Conservation (phyloP, 139 green algal species). For the Tetraselmis chui region DNA sequence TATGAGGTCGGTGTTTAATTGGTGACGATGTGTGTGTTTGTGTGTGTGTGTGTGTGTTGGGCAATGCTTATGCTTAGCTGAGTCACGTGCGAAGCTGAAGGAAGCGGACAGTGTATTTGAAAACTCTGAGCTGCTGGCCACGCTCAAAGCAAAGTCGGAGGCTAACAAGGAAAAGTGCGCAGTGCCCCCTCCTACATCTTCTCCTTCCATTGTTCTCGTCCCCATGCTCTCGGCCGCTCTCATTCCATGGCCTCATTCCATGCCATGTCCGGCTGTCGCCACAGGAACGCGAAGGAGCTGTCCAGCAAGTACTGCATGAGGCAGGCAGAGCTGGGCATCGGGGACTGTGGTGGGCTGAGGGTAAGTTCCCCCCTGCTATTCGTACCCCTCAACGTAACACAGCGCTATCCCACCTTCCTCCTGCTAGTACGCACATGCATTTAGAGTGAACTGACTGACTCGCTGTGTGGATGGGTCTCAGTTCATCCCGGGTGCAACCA, state of each 20-base stretch:
- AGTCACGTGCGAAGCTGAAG: constrained; percentile 20
- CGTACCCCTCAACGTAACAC: not conserved
- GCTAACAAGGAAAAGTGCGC: constrained; percentile 25
- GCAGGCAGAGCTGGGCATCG: constrained; percentile 68
- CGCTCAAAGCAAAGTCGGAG: constrained; percentile 20
- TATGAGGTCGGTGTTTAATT: too few species aligned
- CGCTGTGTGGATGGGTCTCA: not conserved
- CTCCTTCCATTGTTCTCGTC: not conserved
- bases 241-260: not conserved
- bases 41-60: too few species aligned
- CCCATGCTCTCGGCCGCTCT: not conserved
- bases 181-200: not conserved
- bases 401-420: not conserved
- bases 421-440: too few species aligned
- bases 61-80: too few species aligned
- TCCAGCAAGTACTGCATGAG: constrained; percentile 59
- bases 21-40: too few species aligned
- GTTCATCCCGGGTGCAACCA: constrained; percentile 50
- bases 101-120: constrained; percentile 25
- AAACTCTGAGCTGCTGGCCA: constrained; percentile 27
- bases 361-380: not conserved
- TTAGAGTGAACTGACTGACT: too few species aligned
- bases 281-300: constrained; percentile 40
- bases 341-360: constrained; percentile 63
- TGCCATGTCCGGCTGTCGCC: not conserved